These are phyloP conservation scores for Arachis stenosperma DNA, from an alignment of 306 rosid genomes.

Conservation along the genomic window DNA sequence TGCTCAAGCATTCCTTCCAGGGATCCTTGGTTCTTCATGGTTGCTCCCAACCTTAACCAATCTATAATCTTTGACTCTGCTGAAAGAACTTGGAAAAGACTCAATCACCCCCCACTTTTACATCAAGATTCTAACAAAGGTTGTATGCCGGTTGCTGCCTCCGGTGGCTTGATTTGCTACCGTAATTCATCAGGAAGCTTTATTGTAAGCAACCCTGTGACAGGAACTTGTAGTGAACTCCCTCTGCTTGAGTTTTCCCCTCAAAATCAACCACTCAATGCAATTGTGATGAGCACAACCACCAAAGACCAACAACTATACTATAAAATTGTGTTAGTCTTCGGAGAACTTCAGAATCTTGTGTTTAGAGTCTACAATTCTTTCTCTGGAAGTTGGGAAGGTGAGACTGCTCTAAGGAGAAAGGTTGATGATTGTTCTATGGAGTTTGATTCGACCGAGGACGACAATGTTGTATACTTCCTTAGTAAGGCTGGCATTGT, in stretches of 20 bases:
- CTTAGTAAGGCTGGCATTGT: conserved; percentile 78
- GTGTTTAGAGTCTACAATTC: conserved; percentile 59
- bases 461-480: conserved; percentile 72
- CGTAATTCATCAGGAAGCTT: conserved; percentile 59
- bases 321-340: conserved; percentile 61
- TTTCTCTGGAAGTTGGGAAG: conserved; percentile 58
- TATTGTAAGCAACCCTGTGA: conserved; percentile 69
- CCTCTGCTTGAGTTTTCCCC: conserved; percentile 54
- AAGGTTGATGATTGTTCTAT: conserved; percentile 40
- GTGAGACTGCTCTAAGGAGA: conserved; percentile 48
- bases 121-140: conserved; percentile 39
- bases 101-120: conserved; percentile 58
- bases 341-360: conserved; percentile 71
- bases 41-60: conserved; percentile 60
- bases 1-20: conserved; percentile 69
- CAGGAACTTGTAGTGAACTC: conserved; percentile 61
- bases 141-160: conserved; percentile 76
- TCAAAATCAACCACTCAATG: conserved; percentile 56
- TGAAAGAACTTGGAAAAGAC: conserved; percentile 68
- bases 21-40: conserved; percentile 90
- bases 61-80: conserved; percentile 71
- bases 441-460: conserved; percentile 55
- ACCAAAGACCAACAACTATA: conserved; percentile 37
- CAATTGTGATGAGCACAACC: conserved; percentile 69
- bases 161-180: conserved; percentile 83